These are phyloP conservation scores for Ampelomyces quisqualis DNA, from an alignment of 2,329 filamentous ascomycete species.

Conservation along the genomic window DNA sequence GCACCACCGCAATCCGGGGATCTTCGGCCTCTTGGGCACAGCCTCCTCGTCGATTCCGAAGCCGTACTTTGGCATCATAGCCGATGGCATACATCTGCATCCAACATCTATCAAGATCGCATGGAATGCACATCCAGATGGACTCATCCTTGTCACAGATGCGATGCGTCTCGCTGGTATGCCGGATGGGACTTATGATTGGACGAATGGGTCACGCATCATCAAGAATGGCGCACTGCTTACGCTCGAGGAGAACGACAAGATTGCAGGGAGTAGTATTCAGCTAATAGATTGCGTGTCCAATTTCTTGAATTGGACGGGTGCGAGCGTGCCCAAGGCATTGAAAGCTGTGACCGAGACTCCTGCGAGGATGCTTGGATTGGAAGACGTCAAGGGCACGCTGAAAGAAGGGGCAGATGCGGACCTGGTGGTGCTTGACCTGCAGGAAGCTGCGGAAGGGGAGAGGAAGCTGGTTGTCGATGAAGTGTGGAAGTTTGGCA, in stretches of 20 bases:
- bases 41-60: conserved; percentile 43
- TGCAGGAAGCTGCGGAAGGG: conserved; percentile 48
- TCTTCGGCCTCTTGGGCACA: conserved; percentile 78
- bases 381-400: conserved; percentile 66
- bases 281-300: conserved; percentile 79
- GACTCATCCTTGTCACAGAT: conserved; percentile 87
- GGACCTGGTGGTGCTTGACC: conserved; percentile 65
- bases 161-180: conserved; percentile 86
- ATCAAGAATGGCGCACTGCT: conserved; percentile 72
- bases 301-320: conserved; percentile 77
- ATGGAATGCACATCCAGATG: conserved; percentile 79
- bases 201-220: conserved; percentile 72
- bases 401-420: conserved; percentile 50
- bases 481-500: conserved; percentile 78
- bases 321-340: conserved; percentile 66
- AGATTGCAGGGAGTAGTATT: conserved; percentile 59
- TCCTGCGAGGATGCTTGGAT: conserved; percentile 73
- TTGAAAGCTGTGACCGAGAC: conserved; percentile 73
- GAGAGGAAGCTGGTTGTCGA: conserved; percentile 63
- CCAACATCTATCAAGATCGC: conserved; percentile 87
- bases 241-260: conserved; percentile 71
- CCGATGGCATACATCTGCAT: conserved; percentile 87
- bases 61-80: conserved; percentile 86
- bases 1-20: conserved; percentile 85
- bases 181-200: conserved; percentile 79